Evolutionary conservation across 169 alveolate species (phyloP), one percentile per base, ranked within the genome.

Genomic region (Plasmodium yoelii): DNA sequence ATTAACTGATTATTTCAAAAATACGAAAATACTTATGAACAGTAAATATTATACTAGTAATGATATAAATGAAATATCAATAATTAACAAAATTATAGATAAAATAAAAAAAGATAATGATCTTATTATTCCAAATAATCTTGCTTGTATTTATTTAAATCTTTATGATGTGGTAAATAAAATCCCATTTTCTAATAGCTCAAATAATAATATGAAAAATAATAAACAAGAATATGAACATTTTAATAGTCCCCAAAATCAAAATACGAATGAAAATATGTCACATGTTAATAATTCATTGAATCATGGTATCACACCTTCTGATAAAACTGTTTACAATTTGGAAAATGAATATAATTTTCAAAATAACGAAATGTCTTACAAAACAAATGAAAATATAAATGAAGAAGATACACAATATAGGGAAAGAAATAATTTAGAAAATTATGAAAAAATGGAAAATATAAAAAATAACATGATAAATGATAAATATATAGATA

Each of bases 61-160:
- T 53, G 34, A 72, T 8, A 55, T 53, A 18, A 56, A 15, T 9
- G 60, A 22, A 34, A 24, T 56, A 18, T 49, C 73, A 39, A 7
- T 82, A 15, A 39, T 82, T n/a, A 53, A 72, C n/a, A 82, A 82
- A 82, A 82, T 82, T 47, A 26, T 82, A 28, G 34, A 68, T 15
- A 82, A 65, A 28, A 46, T 82, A 22, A 65, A 57, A 68, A 82
- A 39, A 8, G 80, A 82, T 42, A 82, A 60, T 44, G 90, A 82
- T n/a, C 42, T 82, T 47, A 34, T 82, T 24, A 28, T 71, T 5
- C 90, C 90, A 28, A 46, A 82, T 5, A 82, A 82, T 46, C 72
- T 69, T 28, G 90, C 90, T 15, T 8, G 44, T 49, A 55, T 82
- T 46, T 69, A 47, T 68, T 57, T 82, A 67, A 68, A 68, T 60